Evolutionary conservation across 1,284 basidiomycete species (phyloP), one percentile per base, ranked within the genome.

Genomic region (Leucoagaricus sp.): DNA sequence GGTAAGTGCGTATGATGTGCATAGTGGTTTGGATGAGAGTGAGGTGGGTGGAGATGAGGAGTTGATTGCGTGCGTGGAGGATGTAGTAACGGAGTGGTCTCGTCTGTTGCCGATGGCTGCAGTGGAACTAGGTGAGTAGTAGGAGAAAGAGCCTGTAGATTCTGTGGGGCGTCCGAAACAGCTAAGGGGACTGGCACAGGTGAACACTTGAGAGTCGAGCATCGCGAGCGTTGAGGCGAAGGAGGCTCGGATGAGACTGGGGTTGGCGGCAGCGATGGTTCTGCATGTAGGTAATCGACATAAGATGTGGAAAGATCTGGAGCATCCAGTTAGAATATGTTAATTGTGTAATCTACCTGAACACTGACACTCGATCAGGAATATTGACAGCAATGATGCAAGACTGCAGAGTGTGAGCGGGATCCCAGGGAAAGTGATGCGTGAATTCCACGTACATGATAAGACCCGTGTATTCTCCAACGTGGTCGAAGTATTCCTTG

Each of bases 351-450:
- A n/a, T n/a, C n/a, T n/a, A 49, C 8, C 38, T 49, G 52, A 49
- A 33, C 4, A 74, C 86, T 45, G 66, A 86, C 89, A 92, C 82
- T 92, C 90, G 29, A 92, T 71, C 8, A 90, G 69, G 67, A 92
- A 92, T 48, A 92, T 91, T 12, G 75, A 64, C 33, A 91, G 69
- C 8, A 92, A 67, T 0, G 89, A 87, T 23, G 69, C 70, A 13
- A 91, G 69, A 15, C 89, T 91, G 59, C 17, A 36, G 29, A 25
- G 45, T 25, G 31, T 28, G 36, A 33, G 38, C 57, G 12, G 48
- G 38, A 23, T 25, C 21, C 44, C 25, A 54, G 28, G 1, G 8
- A 33, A 58, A 31, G 63, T 47, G 57, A 26, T n/a, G n/a, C n/a
- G 38, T 34, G 17, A 38, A 46, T 31, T 21, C 13, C 10, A 80